Percentiles rank a stretch among this genome's conserved stretches.
Conservation (phyloP, 2,329 filamentous ascomycete species). For the Botryosphaeria dothidea region DNA sequence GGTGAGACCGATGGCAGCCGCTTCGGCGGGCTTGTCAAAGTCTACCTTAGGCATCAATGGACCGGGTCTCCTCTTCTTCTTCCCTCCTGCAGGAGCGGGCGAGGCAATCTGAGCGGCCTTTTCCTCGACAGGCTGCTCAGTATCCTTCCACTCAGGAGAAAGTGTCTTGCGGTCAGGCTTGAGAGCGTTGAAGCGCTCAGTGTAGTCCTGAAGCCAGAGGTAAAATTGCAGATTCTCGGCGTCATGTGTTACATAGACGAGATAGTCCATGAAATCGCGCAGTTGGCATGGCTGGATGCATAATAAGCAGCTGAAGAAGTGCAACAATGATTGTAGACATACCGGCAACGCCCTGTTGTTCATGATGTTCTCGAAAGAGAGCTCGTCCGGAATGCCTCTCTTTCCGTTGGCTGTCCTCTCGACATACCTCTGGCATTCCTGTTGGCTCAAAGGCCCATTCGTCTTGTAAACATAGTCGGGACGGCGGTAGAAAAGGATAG, state of each 20-base stretch:
- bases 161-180: constrained; percentile 56
- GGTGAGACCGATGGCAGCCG: constrained; percentile 13
- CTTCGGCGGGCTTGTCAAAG: constrained; percentile 17
- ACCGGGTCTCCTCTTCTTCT: constrained; percentile 32
- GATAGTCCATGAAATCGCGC: constrained; percentile 83
- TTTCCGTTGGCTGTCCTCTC: constrained; percentile 19
- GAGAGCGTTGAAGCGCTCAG: constrained; percentile 57
- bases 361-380: constrained; percentile 76
- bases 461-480: constrained; percentile 19
- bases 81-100: neutral
- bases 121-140: constrained; percentile 56
- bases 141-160: constrained; percentile 68
- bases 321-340: constrained; percentile 39
- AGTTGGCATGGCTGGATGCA: constrained; percentile 68
- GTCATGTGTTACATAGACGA: constrained; percentile 75
- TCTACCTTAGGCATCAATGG: constrained; percentile 24
- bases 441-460: constrained; percentile 18
- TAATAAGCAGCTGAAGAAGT: neutral
- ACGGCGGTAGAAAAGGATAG: constrained; percentile 23
- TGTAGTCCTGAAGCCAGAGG: constrained; percentile 62
- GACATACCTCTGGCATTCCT: constrained; percentile 22
- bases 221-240: constrained; percentile 76
- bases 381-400: constrained; percentile 66
- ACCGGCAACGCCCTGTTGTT: constrained; percentile 74
- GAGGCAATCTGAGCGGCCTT: constrained; percentile 43